Percentiles rank a stretch among this genome's conserved stretches.
These are phyloP conservation scores for Bidens hawaiensis DNA, from an alignment of 140 eudicot genomes.

Conservation along the genomic window DNA sequence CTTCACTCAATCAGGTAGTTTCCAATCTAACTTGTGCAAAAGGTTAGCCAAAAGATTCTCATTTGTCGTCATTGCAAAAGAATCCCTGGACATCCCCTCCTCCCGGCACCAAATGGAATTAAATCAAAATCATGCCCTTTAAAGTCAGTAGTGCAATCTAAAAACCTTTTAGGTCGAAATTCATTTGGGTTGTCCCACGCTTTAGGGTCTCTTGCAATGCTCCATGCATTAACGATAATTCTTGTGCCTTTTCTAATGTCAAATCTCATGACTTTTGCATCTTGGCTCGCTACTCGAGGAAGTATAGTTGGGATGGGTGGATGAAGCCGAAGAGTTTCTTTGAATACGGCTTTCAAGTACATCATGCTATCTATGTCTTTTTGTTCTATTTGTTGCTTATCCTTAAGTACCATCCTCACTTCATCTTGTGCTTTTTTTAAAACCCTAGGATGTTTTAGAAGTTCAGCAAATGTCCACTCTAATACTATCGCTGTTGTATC, in stretches of 20 bases:
- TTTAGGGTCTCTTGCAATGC: constrained; percentile 47
- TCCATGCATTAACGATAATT: constrained; percentile 39
- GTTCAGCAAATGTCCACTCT: constrained; percentile 36
- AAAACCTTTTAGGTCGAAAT: constrained; percentile 42
- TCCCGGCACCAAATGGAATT: constrained; percentile 53
- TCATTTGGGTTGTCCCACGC: constrained; percentile 37
- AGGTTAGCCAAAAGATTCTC: constrained; percentile 29
- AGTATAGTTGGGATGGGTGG: constrained; percentile 37
- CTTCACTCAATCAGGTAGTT: constrained; percentile 22
- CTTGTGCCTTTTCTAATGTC: constrained; percentile 34
- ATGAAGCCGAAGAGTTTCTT: constrained; percentile 42
- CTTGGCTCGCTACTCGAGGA: constrained; percentile 30
- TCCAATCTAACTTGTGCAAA: constrained; percentile 32
- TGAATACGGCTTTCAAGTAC: constrained; percentile 36
- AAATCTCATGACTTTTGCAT: constrained; percentile 36
- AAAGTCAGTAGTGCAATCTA: constrained; percentile 27
- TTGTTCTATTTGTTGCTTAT: constrained; percentile 19
- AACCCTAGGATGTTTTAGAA: constrained; percentile 24
- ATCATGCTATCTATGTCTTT: constrained; percentile 35
- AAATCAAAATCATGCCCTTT: constrained; percentile 41
- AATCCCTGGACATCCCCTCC: constrained; percentile 47
- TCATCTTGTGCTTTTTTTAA: constrained; percentile 28
- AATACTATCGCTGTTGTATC: constrained; percentile 24
- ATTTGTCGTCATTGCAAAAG: constrained; percentile 31
- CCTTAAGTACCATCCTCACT: constrained; percentile 18